Conservation (phyloP, 371 early-diverging fungal species). For the Parasitella parasitica region DNA sequence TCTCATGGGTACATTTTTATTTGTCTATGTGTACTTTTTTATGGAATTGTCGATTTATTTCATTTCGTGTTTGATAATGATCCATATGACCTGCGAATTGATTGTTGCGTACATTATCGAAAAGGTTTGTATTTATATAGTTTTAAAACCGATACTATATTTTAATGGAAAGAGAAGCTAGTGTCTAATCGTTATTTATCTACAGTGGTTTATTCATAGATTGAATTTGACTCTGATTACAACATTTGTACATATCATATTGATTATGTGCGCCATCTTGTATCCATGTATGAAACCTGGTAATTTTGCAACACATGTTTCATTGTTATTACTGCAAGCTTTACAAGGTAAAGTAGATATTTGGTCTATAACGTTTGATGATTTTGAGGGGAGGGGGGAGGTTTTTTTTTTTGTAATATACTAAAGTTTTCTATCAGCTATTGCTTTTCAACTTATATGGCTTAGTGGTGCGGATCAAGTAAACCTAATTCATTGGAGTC, state of each 20-base stretch:
- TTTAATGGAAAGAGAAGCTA: too few species aligned
- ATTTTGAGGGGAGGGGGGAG: too few species aligned
- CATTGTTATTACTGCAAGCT: constrained; percentile 17
- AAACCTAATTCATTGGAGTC: constrained; percentile 28
- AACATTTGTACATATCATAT: constrained; percentile 23
- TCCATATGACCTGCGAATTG: constrained; percentile 18
- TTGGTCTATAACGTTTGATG: not conserved
- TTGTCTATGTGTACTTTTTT: constrained; percentile 25
- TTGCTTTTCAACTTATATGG: constrained; percentile 36
- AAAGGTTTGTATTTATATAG: constrained; percentile 13
- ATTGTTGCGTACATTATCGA: constrained; percentile 19
- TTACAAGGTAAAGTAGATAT: constrained; percentile 23
- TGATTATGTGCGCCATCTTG: constrained; percentile 28
- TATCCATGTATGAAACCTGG: constrained; percentile 33
- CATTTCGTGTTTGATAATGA: constrained; percentile 19
- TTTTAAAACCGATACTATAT: not conserved
- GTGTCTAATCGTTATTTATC: too few species aligned
- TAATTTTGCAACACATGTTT: not conserved
- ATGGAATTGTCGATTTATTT: constrained; percentile 26
- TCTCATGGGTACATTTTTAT: constrained; percentile 31
- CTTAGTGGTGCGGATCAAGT: constrained; percentile 27
- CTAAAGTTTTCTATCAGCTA: constrained; percentile 12
- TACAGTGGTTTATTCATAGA: constrained; percentile 32
- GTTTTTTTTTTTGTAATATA: too few species aligned
- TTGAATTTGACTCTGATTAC: constrained; percentile 26